Base-by-base conservation (phyloP, 2,329 filamentous ascomycete genomes). In the Colletotrichum tropicicola region DNA sequence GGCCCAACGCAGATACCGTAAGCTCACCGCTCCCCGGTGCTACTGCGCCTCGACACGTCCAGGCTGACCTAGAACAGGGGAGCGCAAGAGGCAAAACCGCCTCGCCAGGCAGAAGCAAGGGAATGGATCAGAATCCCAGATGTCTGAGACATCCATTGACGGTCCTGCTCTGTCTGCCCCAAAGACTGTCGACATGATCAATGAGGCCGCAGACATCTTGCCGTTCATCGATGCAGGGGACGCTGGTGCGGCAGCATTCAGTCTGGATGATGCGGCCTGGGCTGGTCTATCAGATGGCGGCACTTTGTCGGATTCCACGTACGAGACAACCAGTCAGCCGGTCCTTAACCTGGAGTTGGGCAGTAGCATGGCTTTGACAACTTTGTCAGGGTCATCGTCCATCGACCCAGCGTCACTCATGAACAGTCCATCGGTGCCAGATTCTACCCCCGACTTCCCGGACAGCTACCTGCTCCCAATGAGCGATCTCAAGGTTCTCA, bases 1-100 rank as follows among this genome's bases (percentile, higher is more conserved):
- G 35, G 84, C 85, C 1, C 85, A 87, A 65, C 78, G 85, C 47
- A 77, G 85, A 75, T 87, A 87, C 59, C 76, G 83, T 84, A 68
- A 70, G 72, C 12, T 45, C 39, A 61, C 53, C 48, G 41, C 47
- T n/a, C 49, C 39, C 21, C 21, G 9, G 53, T 43, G 15, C 21
- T 6, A n/a, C 32, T 35, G 12, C 32, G 5, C 32, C 47, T 51
- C 37, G 45, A 39, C 25, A 21, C 25, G 17, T 23, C 35, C 39
- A 43, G 49, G 8, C 59, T 66, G 45, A 59, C 32, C 12, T 45
- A 35, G 23, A 48, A 59, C 19, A 74, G 72, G 74, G 47, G 73
- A 74, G 35, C 70, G 73, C 15, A 75, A 70, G 55, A 70, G 71
- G 25, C 69, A 73, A 39, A 59, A 30, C 17, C 64, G 59, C 8